Evolutionary conservation across 1,139 yeast genomes (phyloP), one percentile per base, ranked within the genome.

Genomic region (Zygoascus sp.): DNA sequence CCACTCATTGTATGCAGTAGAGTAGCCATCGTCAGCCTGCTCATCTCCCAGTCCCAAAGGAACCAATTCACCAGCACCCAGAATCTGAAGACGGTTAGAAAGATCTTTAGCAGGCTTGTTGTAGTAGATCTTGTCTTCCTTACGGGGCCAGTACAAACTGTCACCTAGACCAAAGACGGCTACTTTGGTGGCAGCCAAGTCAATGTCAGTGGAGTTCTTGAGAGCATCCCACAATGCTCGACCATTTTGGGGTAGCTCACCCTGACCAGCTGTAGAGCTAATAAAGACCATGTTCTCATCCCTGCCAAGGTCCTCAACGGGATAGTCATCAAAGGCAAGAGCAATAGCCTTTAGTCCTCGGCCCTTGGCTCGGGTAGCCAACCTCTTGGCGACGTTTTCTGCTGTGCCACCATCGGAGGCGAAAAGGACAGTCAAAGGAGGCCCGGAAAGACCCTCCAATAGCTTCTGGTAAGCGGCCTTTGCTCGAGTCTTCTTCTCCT

Each of bases 331-430:
- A 88, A 90, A 85, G 3, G 95, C 80, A 53, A 82, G 64, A 5
- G 81, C 84, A 44, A 79, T 73, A 2, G 95, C 77, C 67, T 88
- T 89, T 58, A 90, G 76, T 28, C 97, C 96, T 62, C 96, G 79
- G 41, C 83, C 88, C 56, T 82, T 70, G 15, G 96, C 96, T 63
- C 95, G 87, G 60, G 88, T 78, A 50, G 82, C 84, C 48, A 90
- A 70, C 63, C 87, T 81, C 66, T 83, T 86, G 34, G 96, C 95
- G 22, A 89, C 72, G 40, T 76, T 79, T 61, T 88, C 89, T 38
- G 96, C 97, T 60, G 81, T 85, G 49, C 97, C 97, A 65, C 96
- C 97, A 66, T 90, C 97, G 25, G 96, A 88, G 3, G 97, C 97
- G 68, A 80, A 90, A 37, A 92, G 85, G 53, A 90, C 77, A 6